Percentiles rank a stretch among this genome's conserved stretches.
phyloP scores from a whole-genome alignment of 1,284 basidiomycete genomes.

The Abortiporus biennis region DNA sequence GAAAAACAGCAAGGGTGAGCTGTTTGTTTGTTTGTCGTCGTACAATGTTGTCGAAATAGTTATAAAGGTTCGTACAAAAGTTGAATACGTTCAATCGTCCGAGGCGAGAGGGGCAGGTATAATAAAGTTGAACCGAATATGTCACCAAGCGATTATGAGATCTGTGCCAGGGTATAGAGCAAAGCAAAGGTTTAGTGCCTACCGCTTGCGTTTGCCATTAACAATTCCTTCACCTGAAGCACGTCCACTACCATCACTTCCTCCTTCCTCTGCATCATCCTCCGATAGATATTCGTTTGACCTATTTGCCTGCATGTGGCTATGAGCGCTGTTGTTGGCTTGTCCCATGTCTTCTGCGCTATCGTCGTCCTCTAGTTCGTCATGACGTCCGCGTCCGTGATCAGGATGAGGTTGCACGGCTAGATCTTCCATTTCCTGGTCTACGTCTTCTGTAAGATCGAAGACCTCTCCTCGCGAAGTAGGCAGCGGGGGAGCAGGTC shows the following conservation, averaged over 20 bases:
- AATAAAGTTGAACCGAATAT: neutral
- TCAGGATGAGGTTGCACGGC: slow-evolving; percentile 22
- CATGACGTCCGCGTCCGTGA: slow-evolving; percentile 9
- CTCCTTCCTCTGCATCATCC: slow-evolving; percentile 17
- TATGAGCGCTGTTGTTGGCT: neutral
- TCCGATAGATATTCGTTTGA: slow-evolving; percentile 16
- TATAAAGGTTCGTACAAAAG: neutral
- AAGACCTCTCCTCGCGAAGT: slow-evolving; percentile 9
- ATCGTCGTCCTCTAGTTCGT: slow-evolving; percentile 16
- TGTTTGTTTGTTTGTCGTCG: neutral
- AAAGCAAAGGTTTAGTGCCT: too few species aligned
- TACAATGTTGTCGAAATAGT: neutral
- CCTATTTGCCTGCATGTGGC: slow-evolving; percentile 10
- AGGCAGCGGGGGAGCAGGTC: slow-evolving; percentile 6
- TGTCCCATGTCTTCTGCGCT: neutral
- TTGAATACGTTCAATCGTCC: neutral
- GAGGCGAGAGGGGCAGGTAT: neutral
- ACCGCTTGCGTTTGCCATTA: neutral
- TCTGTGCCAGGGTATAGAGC: too few species aligned
- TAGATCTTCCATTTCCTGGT: slow-evolving; percentile 26
- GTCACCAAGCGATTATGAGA: too few species aligned
- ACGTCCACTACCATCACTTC: slow-evolving; percentile 19
- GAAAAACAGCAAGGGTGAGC: neutral
- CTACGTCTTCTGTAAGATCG: slow-evolving; percentile 21
- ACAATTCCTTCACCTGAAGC: slow-evolving; percentile 17